A percentile compares a stretch with the other conserved stretches of the same genome.
Evolutionary conservation across 345 rosid genomes (phyloP).

Genomic region (Populus tremula): DNA sequence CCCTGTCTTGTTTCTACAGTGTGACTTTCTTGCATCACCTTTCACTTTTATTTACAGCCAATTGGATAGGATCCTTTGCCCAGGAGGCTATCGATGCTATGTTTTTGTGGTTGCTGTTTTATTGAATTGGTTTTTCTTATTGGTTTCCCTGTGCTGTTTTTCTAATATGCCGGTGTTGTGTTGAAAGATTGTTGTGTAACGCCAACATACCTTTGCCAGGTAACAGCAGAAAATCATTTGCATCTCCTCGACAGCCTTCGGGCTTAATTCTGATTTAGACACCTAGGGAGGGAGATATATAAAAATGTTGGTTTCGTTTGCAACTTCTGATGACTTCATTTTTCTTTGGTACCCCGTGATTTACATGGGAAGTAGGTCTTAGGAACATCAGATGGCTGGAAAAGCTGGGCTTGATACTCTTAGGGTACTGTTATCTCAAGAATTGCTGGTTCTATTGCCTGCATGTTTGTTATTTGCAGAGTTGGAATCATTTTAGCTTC

Average conservation of each 20-base stretch:
- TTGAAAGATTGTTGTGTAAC: neutral
- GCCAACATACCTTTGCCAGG: neutral
- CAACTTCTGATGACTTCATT: neutral
- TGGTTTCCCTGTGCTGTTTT: too few species aligned
- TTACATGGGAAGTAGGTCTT: neutral
- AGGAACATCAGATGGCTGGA: neutral
- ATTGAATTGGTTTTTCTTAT: too few species aligned
- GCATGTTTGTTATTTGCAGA: neutral
- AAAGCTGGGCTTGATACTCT: neutral
- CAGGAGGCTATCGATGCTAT: too few species aligned
- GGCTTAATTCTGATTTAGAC: neutral
- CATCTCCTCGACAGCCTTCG: neutral
- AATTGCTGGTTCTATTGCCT: neutral
- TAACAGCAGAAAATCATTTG: too few species aligned
- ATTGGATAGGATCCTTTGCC: too few species aligned
- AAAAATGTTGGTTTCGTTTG: neutral
- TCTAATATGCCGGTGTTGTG: too few species aligned
- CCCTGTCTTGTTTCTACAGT: too few species aligned
- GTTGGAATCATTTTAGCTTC: neutral
- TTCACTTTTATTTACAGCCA: too few species aligned
- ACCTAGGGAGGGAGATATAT: neutral
- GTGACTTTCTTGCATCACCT: too few species aligned
- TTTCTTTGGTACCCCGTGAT: neutral
- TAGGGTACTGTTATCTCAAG: neutral
- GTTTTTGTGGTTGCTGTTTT: too few species aligned